Evolutionary conservation across 768 basidiomycete species (phyloP).

Genomic region (Lentinula boryana): DNA sequence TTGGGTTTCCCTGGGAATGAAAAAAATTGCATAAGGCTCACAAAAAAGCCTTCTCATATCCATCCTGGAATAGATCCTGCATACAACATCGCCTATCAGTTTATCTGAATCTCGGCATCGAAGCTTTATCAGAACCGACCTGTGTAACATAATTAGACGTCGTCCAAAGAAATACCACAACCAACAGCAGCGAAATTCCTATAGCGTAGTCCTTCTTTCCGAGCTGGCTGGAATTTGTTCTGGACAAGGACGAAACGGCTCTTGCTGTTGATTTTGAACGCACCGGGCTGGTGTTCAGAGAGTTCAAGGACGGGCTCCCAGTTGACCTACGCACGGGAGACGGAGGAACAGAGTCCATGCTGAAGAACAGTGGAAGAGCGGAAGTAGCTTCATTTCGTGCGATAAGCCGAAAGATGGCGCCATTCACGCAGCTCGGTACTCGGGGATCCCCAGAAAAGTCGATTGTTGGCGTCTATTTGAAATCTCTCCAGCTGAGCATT

Average conservation of each 20-base stretch:
- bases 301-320: neutral
- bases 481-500: too few species aligned
- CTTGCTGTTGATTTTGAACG: constrained; percentile 1
- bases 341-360: neutral
- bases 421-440: neutral
- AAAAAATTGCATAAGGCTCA: constrained; percentile 23
- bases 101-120: neutral
- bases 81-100: constrained; percentile 7
- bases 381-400: neutral
- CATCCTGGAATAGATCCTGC: constrained; percentile 48
- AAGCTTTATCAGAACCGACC: constrained; percentile 27
- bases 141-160: constrained; percentile 83
- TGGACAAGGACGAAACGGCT: neutral
- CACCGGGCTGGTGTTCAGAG: neutral
- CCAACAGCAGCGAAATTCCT: constrained; percentile 64
- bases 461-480: too few species aligned
- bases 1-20: neutral
- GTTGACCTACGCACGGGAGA: neutral
- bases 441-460: neutral
- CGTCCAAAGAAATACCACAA: constrained; percentile 88
- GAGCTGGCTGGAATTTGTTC: neutral
- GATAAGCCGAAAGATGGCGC: neutral
- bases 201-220: constrained; percentile 1
- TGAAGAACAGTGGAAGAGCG: neutral
- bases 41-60: constrained; percentile 91